These are phyloP conservation scores for Cyberlindnera lachancei DNA, from an alignment of 805 yeast genomes.

Conservation along the genomic window DNA sequence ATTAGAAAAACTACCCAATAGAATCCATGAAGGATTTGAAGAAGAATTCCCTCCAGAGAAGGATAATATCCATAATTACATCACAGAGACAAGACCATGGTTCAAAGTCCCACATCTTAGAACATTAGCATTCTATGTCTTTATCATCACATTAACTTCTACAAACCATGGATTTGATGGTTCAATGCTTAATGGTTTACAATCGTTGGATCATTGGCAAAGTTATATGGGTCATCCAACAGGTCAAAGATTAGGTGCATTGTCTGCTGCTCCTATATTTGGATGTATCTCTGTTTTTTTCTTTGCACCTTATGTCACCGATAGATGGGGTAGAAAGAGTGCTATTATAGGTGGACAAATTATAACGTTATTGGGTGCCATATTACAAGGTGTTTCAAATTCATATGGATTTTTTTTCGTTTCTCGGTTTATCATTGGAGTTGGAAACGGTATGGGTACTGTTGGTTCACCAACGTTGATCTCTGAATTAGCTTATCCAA, in stretches of 20 bases:
- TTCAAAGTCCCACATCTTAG: slow-evolving; percentile 30
- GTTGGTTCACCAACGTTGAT: slow-evolving; percentile 42
- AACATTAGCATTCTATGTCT: slow-evolving; percentile 28
- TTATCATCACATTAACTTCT: slow-evolving; percentile 37
- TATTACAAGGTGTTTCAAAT: slow-evolving; percentile 21
- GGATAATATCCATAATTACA: slow-evolving; percentile 5
- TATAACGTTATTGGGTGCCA: slow-evolving; percentile 17
- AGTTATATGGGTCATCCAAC: slow-evolving; percentile 31
- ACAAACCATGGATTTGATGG: slow-evolving; percentile 42
- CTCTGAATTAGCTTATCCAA: slow-evolving; percentile 44
- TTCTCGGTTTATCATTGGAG: slow-evolving; percentile 39
- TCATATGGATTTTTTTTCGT: slow-evolving; percentile 20
- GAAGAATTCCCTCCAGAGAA: neutral
- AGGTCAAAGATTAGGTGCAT: slow-evolving; percentile 32
- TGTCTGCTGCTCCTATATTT: slow-evolving; percentile 32
- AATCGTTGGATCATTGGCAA: slow-evolving; percentile 33
- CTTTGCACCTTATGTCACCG: slow-evolving; percentile 25
- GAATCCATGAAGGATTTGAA: too few relatives aligned
- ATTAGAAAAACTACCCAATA: too few relatives aligned
- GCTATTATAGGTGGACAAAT: slow-evolving; percentile 13
- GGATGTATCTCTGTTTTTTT: slow-evolving; percentile 31
- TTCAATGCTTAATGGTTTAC: slow-evolving; percentile 44
- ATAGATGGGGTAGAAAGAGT: slow-evolving; percentile 35
- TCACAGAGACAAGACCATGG: slow-evolving; percentile 22
- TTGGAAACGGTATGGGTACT: slow-evolving; percentile 31